Evolutionary conservation across 768 basidiomycete genomes (phyloP).

Genomic region (Lactarius vividus): DNA sequence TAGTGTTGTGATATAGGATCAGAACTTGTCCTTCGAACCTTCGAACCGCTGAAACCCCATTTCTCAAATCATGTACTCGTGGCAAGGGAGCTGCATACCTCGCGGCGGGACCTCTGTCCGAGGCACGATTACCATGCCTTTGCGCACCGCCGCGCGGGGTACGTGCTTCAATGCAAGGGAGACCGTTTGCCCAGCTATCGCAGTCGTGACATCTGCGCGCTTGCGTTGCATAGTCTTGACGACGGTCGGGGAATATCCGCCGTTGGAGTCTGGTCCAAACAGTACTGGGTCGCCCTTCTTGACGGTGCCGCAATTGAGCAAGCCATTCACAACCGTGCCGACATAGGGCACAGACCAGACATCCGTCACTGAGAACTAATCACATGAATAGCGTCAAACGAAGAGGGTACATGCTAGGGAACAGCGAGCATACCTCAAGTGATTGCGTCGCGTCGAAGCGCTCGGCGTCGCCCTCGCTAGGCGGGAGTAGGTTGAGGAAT

Average conservation of each 20-base stretch:
- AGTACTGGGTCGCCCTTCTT: slow-evolving; percentile 80
- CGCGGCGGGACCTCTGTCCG: slow-evolving; percentile 75
- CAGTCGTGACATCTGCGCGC: slow-evolving; percentile 73
- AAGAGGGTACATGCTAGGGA: not conserved
- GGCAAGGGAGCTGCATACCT: slow-evolving; percentile 43
- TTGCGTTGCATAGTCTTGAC: slow-evolving; percentile 95
- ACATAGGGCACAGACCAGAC: slow-evolving; percentile 88
- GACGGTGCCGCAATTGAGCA: slow-evolving; percentile 70
- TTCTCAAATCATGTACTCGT: slow-evolving; percentile 3
- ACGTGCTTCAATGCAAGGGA: slow-evolving; percentile 91
- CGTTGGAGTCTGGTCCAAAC: slow-evolving; percentile 90
- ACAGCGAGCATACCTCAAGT: slow-evolving; percentile 53
- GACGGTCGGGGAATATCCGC: slow-evolving; percentile 75
- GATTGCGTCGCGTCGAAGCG: slow-evolving; percentile 80
- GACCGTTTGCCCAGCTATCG: slow-evolving; percentile 96
- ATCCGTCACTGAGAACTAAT: slow-evolving; percentile 79
- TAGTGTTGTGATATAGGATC: slow-evolving; percentile 92
- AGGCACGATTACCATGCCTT: slow-evolving; percentile 91
- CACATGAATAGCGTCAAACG: slow-evolving; percentile 10
- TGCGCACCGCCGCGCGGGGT: slow-evolving; percentile 74
- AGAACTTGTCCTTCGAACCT: slow-evolving; percentile 93
- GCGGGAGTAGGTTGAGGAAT: slow-evolving; percentile 87
- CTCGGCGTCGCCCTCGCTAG: slow-evolving; percentile 79
- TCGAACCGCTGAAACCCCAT: slow-evolving; percentile 53
- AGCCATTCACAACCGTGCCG: slow-evolving; percentile 81